Evolutionary conservation across 2,329 filamentous ascomycete species (phyloP), one percentile per base, ranked within the genome.

Genomic region (Trichoderma sp.): DNA sequence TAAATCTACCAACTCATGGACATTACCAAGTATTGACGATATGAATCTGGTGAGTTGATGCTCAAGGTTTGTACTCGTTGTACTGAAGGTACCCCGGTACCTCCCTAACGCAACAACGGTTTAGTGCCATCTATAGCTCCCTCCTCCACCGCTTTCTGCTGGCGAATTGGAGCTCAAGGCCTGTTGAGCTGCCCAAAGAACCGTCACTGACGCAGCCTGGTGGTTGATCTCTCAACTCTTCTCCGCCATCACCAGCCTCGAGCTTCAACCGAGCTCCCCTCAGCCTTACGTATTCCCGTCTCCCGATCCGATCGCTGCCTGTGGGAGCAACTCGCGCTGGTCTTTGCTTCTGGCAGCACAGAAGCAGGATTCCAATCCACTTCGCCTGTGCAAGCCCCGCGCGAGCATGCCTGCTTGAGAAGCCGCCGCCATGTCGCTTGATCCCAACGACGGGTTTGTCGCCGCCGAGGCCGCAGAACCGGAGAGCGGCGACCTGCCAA

Each of bases 401-500:
- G 57, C 71, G 68, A 71, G 70, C 71, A 75, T 75, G 74, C 66
- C 58, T 62, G 64, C 63, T 67, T 72, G 66, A 71, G 58, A 39
- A 61, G 28, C 66, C 55, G 28, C 58, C 72, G 74, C 70, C 73
- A 83, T 83, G 81, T 80, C 81, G 70, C 77, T 82, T 75, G 78
- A 81, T 76, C 75, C 77, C 68, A 77, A 76, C 72, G 90, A 89
- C 84, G 92, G 92, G 85, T 94, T 95, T 84, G 88, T 90, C 79
- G 88, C 90, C 79, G 88, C 85, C 81, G 88, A 89, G 87, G 85
- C 86, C 80, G 84, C 90, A 72, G 80, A 80, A 73, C 85, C 88
- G 74, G 88, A 91, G 74, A 88, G 91, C 34, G 72, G 68, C 76
- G 86, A 90, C 70, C 85, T 95, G 72, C 95, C 95, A 76, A 97